These are phyloP conservation scores for Gossypium mustelinum DNA, from an alignment of 345 rosid genomes.

Conservation along the genomic window DNA sequence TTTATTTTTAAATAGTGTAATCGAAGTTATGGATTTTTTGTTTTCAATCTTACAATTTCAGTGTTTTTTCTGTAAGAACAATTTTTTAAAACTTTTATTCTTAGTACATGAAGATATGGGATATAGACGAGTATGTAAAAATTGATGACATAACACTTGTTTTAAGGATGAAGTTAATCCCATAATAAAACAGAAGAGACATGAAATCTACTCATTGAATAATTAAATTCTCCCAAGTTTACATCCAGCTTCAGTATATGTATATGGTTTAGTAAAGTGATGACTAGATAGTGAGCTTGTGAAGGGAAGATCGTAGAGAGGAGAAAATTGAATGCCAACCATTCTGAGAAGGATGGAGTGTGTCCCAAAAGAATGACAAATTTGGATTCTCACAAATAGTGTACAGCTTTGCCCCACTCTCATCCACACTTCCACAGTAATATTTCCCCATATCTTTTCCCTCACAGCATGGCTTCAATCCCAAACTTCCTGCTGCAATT, in stretches of 20 bases:
- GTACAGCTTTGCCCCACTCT: constrained; percentile 33
- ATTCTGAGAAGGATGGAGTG: constrained; percentile 41
- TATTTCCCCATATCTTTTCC: constrained; percentile 18
- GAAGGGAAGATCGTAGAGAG: constrained; percentile 3
- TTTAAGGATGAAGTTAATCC: no score
- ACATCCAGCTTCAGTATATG: background rate
- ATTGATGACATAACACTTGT: no score
- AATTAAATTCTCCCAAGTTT: no score
- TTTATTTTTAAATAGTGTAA: no score
- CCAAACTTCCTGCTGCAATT: constrained; percentile 30
- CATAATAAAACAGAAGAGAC: no score
- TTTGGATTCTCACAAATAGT: constrained; percentile 35
- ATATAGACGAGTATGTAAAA: no score
- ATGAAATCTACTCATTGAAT: no score
- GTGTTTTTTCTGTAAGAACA: no score
- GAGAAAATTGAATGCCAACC: constrained; percentile 37
- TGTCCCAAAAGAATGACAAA: constrained; percentile 46
- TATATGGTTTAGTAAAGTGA: background rate
- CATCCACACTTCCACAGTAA: constrained; percentile 34
- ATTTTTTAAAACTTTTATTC: no score
- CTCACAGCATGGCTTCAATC: constrained; percentile 41
- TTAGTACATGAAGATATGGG: no score
- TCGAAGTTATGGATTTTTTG: no score
- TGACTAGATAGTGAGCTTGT: background rate
- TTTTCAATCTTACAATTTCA: no score